Base-by-base conservation (phyloP, 106 monocot genomes). In the Triglochin maritima region DNA sequence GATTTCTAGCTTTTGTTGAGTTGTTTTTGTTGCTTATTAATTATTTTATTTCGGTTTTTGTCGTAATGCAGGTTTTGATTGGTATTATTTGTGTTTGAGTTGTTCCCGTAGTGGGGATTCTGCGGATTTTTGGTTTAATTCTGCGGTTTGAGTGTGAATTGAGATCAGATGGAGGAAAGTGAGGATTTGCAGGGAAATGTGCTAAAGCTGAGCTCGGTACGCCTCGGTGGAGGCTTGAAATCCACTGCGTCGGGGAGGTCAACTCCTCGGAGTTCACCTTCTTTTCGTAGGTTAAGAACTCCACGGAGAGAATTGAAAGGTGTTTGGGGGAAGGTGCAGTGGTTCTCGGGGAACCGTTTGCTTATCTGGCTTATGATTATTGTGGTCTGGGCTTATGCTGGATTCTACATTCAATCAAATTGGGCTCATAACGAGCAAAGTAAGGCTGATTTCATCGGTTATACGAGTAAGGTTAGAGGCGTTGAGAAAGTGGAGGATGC, bases 401-500 rank as follows among this genome's bases (percentile, higher is more conserved):
- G 84, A 2, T 94, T 94, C 63, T 72, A 77, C 50, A 66, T 94
- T 47, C 94, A 90, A 65, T 94, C 87, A 3, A 79, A 77, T 9
- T 94, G 85, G 94, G 89, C 84, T 78, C 89, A 87, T 46, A 76
- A 73, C 53, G 85, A 82, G 49, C 71, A 82, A 43, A 73, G 45
- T 44, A 85, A 82, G 68, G 56, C 69, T 2, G 86, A 77, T 53
- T 81, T 85, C 44, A 9, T 69, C 0, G 89, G 81, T 52, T 85
- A 81, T 29, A 86, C 70, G 69, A 81, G 73, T 59, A 47, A 75
- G 44, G 12, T 54, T n/a, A 10, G 59, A 54, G 67, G 64, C 62
- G 42, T 47, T 17, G 65, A 66, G 44, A 71, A 16, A 7, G 43
- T 62, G 53, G 60, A 69, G 13, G 60, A 74, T 57, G 74, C 54